phyloP scores from a whole-genome alignment of 352 stramenopile species.

The Phytophthora pseudosyringae region DNA sequence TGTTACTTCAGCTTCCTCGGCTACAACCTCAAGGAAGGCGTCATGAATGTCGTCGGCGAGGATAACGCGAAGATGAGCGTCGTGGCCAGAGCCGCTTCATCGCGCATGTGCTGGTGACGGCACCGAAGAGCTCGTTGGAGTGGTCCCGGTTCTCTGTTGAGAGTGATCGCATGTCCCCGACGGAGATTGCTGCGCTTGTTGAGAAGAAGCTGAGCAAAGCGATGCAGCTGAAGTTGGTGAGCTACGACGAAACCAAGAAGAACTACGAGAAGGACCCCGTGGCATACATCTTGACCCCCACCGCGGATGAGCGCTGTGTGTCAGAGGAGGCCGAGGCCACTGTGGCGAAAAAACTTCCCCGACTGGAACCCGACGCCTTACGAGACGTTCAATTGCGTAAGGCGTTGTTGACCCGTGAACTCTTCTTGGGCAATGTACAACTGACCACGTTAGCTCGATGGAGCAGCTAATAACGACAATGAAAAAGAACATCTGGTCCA shows the following conservation, averaged over 20 bases:
- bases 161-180: conserved; percentile 19
- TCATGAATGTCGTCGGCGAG: conserved; percentile 25
- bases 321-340: conserved; percentile 15
- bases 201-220: conserved; percentile 39
- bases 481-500: no score
- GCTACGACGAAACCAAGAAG: conserved; percentile 33
- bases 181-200: conserved; percentile 20
- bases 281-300: conserved; percentile 23
- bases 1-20: conserved; percentile 5
- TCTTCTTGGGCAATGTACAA: no score
- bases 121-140: conserved; percentile 13
- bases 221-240: conserved; percentile 19
- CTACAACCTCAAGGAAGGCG: conserved; percentile 28
- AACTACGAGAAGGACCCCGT: conserved; percentile 23
- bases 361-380: conserved; percentile 33
- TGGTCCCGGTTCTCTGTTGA: conserved; percentile 23
- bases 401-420: no score
- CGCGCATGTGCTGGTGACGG: conserved; percentile 18
- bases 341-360: conserved; percentile 30
- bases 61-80: conserved; percentile 26
- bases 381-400: conserved; percentile 28
- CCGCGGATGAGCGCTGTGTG: conserved; percentile 26
- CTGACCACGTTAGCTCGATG: no score
- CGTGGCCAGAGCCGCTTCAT: conserved; percentile 26
- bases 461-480: no score